These are phyloP conservation scores for Coniochaeta sp. DNA, from an alignment of 2,329 filamentous ascomycete genomes.

Conservation along the genomic window DNA sequence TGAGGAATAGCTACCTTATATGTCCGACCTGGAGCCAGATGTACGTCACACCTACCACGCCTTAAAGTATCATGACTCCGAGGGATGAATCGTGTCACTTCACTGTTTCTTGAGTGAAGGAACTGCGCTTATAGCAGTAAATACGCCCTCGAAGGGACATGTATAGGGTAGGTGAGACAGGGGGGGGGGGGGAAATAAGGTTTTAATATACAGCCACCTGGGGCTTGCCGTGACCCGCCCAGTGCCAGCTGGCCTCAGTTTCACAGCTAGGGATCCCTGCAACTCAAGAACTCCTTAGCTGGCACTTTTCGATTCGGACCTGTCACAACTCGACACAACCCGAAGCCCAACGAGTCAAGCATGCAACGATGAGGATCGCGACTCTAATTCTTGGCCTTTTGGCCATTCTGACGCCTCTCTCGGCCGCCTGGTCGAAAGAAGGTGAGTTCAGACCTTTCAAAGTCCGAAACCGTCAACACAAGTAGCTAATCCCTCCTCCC, in stretches of 20 bases:
- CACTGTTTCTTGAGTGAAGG: too few species aligned
- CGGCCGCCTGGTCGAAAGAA: constrained; percentile 80
- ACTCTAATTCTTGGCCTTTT: constrained; percentile 62
- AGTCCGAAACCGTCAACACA: background rate
- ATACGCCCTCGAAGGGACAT: too few species aligned
- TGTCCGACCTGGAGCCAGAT: too few species aligned
- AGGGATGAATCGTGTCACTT: too few species aligned
- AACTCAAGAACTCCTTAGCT: background rate
- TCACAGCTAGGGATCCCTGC: background rate
- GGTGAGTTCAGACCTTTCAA: constrained; percentile 40
- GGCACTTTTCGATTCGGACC: background rate
- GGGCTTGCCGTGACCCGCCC: background rate
- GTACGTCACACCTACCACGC: too few species aligned
- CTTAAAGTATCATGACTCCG: too few species aligned
- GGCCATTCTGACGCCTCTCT: constrained; percentile 58
- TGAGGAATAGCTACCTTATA: too few species aligned
- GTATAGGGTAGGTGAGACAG: too few species aligned
- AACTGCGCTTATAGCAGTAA: too few species aligned
- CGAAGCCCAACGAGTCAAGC: constrained; percentile 20
- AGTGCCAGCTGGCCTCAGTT: constrained; percentile 5
- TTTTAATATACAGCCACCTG: constrained; percentile 1
- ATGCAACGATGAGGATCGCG: constrained; percentile 64
- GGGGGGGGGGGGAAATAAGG: background rate
- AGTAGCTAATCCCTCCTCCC: constrained; percentile 4
- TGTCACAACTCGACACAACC: background rate